Percentiles rank a stretch among this genome's conserved stretches.
phyloP scores from a whole-genome alignment of 768 basidiomycete genomes.

The Pleurotus tuoliensis region DNA sequence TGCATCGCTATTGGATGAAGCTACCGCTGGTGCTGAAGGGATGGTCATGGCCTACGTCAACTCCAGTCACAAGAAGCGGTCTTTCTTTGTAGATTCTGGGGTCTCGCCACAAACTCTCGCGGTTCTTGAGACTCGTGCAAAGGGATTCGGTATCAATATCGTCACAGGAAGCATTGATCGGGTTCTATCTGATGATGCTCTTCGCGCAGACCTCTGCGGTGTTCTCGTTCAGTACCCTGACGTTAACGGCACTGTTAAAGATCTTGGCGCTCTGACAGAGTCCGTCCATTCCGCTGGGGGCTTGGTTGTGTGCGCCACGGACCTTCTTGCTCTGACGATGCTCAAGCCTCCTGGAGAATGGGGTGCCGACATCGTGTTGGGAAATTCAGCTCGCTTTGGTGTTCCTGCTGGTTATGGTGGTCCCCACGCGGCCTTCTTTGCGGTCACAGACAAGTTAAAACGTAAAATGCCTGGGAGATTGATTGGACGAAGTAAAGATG shows the following conservation, averaged over 20 bases:
- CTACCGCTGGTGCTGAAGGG: conserved; percentile 91
- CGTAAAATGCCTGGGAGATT: conserved; percentile 98
- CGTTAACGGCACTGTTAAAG: conserved; percentile 76
- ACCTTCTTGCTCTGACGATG: conserved; percentile 89
- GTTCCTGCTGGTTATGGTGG: conserved; percentile 97
- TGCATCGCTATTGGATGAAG: conserved; percentile 92
- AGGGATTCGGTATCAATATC: conserved; percentile 89
- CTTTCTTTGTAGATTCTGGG: conserved; percentile 80
- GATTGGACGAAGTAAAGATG: conserved; percentile 87
- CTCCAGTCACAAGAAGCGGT: conserved; percentile 65
- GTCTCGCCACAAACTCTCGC: conserved; percentile 88
- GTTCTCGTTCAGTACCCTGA: conserved; percentile 93
- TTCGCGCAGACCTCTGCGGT: conserved; percentile 71
- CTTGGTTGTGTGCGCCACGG: conserved; percentile 86
- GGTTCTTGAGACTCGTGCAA: conserved; percentile 86
- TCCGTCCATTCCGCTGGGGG: conserved; percentile 70
- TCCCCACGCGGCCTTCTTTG: conserved; percentile 97
- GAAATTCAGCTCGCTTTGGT: conserved; percentile 95
- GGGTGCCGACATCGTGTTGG: conserved; percentile 95
- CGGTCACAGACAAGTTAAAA: conserved; percentile 88
- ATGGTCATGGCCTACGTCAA: conserved; percentile 92
- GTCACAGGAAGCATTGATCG: conserved; percentile 58
- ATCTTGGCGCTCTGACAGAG: conserved; percentile 64
- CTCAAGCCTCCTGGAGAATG: conserved; percentile 97
- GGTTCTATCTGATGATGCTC: conserved; percentile 45